Evolutionary conservation across 2,329 filamentous ascomycete species (phyloP).

Genomic region (Plectosphaerella sp.): DNA sequence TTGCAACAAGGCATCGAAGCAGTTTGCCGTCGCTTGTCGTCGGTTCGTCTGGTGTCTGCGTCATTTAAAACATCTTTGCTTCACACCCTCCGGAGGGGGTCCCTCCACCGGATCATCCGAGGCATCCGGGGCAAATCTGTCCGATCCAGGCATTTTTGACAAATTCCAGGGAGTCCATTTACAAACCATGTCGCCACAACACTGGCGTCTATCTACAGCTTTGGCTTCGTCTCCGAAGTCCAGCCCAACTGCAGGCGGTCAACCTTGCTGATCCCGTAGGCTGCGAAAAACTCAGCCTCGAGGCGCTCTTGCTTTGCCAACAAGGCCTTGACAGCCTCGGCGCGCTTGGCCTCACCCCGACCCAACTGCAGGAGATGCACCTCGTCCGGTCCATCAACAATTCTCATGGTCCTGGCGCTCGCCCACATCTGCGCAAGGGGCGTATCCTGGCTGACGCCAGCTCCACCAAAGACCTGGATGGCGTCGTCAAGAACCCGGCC

Average conservation of each 20-base stretch:
- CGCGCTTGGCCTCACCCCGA: constrained; percentile 71
- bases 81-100: too few species aligned
- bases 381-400: constrained; percentile 95
- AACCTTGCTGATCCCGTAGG: constrained; percentile 34
- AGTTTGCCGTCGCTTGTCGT: too few species aligned
- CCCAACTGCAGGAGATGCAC: constrained; percentile 84
- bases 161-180: too few species aligned
- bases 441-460: constrained; percentile 90
- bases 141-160: too few species aligned
- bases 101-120: too few species aligned
- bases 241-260: neutral
- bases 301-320: constrained; percentile 61
- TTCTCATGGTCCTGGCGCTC: constrained; percentile 71
- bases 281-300: constrained; percentile 60
- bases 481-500: constrained; percentile 92
- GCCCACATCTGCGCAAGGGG: constrained; percentile 84
- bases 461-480: constrained; percentile 86
- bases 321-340: constrained; percentile 53
- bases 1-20: too few species aligned
- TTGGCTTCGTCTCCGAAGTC: neutral
- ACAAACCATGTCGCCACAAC: too few species aligned
- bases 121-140: too few species aligned
- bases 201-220: neutral
- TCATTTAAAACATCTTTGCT: too few species aligned
- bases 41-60: too few species aligned